phyloP scores from a whole-genome alignment of 192 early-diverging fungal genomes.

The Linnemannia elongata region DNA sequence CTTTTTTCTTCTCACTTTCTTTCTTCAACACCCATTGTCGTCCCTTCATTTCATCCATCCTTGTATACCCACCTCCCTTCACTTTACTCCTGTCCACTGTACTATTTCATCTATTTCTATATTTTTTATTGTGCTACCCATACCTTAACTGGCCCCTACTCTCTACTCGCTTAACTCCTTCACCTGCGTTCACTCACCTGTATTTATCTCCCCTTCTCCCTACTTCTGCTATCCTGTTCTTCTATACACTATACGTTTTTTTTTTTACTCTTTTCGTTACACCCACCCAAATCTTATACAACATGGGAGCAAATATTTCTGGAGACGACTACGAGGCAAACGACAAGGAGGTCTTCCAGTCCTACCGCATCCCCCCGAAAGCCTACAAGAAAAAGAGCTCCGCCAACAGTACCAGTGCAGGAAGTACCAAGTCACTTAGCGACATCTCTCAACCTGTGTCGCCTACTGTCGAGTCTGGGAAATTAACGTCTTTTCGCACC shows the following conservation, averaged over 20 bases:
- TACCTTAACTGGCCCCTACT: neutral
- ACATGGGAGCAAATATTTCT: conserved; percentile 46
- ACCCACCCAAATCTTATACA: neutral
- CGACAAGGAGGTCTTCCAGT: conserved; percentile 53
- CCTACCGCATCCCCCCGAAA: conserved; percentile 49
- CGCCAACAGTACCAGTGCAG: neutral
- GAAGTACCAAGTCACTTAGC: conserved; percentile 5
- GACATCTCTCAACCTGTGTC: conserved; percentile 19
- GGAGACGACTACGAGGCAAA: conserved; percentile 38
- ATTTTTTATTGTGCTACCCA: neutral
- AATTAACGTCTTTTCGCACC: neutral
- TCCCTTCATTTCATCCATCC: neutral
- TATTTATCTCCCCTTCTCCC: neutral
- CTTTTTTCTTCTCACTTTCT: neutral
- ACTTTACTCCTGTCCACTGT: neutral
- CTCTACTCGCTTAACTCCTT: neutral
- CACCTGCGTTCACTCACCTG: neutral
- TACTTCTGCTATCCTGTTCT: neutral
- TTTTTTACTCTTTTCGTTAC: neutral
- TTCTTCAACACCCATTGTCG: too few relatives aligned
- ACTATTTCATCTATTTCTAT: neutral
- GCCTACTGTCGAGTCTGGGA: conserved; percentile 18
- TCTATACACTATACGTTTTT: too few relatives aligned
- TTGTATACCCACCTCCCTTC: neutral
- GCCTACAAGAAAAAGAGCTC: conserved; percentile 49